Conservation (phyloP, 2,329 filamentous ascomycete genomes). For the Aspergillus pseudotamarii region DNA sequence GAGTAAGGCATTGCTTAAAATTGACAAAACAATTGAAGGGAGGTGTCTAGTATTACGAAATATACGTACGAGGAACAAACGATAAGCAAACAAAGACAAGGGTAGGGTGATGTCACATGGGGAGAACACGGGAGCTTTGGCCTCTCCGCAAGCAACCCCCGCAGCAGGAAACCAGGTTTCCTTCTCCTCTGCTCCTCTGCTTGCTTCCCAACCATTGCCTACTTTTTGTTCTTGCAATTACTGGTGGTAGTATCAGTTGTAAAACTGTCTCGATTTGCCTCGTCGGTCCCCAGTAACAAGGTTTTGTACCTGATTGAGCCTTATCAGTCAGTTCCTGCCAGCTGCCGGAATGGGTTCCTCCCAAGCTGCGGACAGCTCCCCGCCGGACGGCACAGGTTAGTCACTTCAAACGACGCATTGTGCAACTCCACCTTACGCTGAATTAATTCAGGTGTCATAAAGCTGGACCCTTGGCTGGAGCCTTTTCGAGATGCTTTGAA, state of each 20-base stretch:
- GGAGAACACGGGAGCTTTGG: neutral
- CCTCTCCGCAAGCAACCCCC: slow-evolving; percentile 1
- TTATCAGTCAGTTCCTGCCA: neutral
- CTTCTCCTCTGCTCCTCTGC: neutral
- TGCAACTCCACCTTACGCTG: slow-evolving; percentile 2
- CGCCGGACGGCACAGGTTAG: slow-evolving; percentile 35
- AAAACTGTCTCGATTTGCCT: neutral
- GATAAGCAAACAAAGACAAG: slow-evolving; percentile 1
- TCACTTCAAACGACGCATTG: neutral
- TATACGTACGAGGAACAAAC: neutral
- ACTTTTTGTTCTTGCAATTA: neutral
- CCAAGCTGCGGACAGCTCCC: neutral
- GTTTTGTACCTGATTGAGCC: neutral
- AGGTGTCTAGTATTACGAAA: neutral
- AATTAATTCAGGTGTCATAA: slow-evolving; percentile 68
- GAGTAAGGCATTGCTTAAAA: neutral
- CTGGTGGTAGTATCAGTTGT: neutral
- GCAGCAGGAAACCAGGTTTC: neutral
- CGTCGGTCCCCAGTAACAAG: neutral
- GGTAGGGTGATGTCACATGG: slow-evolving; percentile 9
- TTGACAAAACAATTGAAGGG: neutral
- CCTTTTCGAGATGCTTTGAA: slow-evolving; percentile 80
- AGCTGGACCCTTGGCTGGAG: slow-evolving; percentile 85
- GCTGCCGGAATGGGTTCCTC: neutral
- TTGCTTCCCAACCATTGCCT: neutral